phyloP scores from a whole-genome alignment of 2,329 filamentous ascomycete genomes.

The Hymenoscyphus fructigenus region DNA sequence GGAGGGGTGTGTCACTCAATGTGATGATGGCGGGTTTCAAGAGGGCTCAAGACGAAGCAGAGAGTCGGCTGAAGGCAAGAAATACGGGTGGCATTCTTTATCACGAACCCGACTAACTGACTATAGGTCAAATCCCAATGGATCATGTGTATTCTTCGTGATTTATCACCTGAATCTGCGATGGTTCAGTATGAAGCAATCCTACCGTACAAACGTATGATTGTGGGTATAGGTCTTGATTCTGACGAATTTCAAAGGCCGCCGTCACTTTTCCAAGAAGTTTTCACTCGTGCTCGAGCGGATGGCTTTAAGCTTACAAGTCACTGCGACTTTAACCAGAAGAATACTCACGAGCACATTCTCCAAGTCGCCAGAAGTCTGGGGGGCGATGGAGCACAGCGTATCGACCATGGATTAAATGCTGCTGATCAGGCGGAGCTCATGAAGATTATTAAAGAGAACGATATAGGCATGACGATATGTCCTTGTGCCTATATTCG shows the following conservation, averaged over 20 bases:
- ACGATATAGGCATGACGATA: constrained; percentile 62
- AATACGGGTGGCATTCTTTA: not conserved
- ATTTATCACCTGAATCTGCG: constrained; percentile 60
- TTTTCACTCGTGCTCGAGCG: constrained; percentile 54
- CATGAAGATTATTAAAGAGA: constrained; percentile 36
- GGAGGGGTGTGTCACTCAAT: constrained; percentile 58
- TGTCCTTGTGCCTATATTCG: constrained; percentile 72
- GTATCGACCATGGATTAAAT: constrained; percentile 71
- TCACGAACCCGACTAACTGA: constrained; percentile 4
- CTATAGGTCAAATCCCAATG: constrained; percentile 48
- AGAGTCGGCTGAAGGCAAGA: constrained; percentile 58
- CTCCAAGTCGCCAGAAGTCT: constrained; percentile 46
- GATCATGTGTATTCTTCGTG: constrained; percentile 70
- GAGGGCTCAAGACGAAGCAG: constrained; percentile 57
- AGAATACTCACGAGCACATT: constrained; percentile 67
- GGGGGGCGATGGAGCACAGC: constrained; percentile 56
- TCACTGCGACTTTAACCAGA: constrained; percentile 65
- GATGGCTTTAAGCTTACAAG: constrained; percentile 61
- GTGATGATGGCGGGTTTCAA: constrained; percentile 63
- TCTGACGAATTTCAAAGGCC: constrained; percentile 56
- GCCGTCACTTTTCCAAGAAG: constrained; percentile 56
- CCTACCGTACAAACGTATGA: constrained; percentile 29
- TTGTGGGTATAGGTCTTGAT: constrained; percentile 63
- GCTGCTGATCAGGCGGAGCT: constrained; percentile 58
- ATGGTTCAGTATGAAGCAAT: constrained; percentile 45